A percentile compares a stretch with the other conserved stretches of the same genome.
Evolutionary conservation across 106 monocot genomes (phyloP).

Genomic region (Dactylorhiza incarnata): DNA sequence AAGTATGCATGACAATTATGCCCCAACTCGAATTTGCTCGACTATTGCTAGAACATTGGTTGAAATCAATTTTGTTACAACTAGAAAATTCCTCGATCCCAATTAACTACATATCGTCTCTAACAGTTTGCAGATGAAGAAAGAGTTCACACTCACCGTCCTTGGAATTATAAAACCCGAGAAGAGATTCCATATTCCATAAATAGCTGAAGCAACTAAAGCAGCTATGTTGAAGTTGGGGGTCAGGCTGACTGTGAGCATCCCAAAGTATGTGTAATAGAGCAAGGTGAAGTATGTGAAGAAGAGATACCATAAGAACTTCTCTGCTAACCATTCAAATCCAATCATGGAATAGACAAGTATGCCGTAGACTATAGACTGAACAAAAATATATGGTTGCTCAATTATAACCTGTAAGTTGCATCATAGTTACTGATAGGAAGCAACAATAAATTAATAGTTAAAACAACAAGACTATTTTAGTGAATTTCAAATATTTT

Average conservation of each 20-base stretch:
- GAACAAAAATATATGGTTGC: slow-evolving; percentile 36
- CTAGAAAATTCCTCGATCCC: too few species aligned
- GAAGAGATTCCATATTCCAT: slow-evolving; percentile 44
- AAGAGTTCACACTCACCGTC: slow-evolving; percentile 16
- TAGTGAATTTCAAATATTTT: background rate
- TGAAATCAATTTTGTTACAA: too few species aligned
- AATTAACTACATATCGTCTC: too few species aligned
- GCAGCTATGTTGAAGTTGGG: slow-evolving; percentile 36
- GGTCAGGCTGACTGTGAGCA: slow-evolving; percentile 39
- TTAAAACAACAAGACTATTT: too few species aligned
- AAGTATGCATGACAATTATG: too few species aligned
- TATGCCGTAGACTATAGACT: slow-evolving; percentile 31
- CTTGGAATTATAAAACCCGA: slow-evolving; percentile 29
- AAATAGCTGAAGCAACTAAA: slow-evolving; percentile 36
- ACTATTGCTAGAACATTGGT: too few species aligned
- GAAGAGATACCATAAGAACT: slow-evolving; percentile 54
- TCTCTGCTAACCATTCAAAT: slow-evolving; percentile 32
- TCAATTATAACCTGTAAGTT: slow-evolving; percentile 41
- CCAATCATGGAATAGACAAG: slow-evolving; percentile 43
- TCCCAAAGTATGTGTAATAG: slow-evolving; percentile 44
- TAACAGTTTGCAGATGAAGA: background rate
- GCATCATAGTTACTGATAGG: too few species aligned
- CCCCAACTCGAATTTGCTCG: too few species aligned
- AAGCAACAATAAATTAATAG: too few species aligned
- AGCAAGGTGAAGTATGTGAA: slow-evolving; percentile 41